These are phyloP conservation scores for Colletotrichum australisinense DNA, from an alignment of 2,329 filamentous ascomycete genomes.

Conservation along the genomic window DNA sequence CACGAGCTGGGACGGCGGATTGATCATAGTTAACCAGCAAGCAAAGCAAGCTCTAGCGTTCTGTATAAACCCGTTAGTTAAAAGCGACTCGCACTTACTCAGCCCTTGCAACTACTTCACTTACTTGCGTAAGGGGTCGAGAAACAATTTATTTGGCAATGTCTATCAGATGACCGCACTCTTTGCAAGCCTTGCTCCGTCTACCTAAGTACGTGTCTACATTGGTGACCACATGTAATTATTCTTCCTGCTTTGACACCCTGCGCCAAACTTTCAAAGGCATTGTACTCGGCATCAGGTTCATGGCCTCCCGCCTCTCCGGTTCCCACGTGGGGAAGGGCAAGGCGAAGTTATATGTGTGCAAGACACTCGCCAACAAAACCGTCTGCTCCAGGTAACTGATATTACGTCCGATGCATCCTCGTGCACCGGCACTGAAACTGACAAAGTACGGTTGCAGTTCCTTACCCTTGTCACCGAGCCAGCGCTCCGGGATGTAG, in stretches of 20 bases:
- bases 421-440: conserved; percentile 43
- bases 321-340: background rate
- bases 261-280: conserved; percentile 16
- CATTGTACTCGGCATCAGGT: conserved; percentile 12
- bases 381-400: conserved; percentile 58
- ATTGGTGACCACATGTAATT: no score
- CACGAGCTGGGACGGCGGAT: background rate
- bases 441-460: conserved; percentile 51
- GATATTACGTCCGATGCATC: conserved; percentile 45
- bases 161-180: no score
- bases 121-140: no score
- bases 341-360: conserved; percentile 51
- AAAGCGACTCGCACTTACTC: background rate
- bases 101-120: no score
- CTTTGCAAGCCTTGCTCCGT: no score
- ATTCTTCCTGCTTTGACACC: background rate
- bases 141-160: no score
- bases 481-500: conserved; percentile 44
- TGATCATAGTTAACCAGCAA: background rate
- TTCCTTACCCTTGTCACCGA: conserved; percentile 51
- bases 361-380: conserved; percentile 52
- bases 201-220: no score
- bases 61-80: background rate
- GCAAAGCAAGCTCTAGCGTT: background rate
- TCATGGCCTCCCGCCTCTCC: background rate